Conservation (phyloP, 2,329 filamentous ascomycete species). For the Bipolaris cookei region DNA sequence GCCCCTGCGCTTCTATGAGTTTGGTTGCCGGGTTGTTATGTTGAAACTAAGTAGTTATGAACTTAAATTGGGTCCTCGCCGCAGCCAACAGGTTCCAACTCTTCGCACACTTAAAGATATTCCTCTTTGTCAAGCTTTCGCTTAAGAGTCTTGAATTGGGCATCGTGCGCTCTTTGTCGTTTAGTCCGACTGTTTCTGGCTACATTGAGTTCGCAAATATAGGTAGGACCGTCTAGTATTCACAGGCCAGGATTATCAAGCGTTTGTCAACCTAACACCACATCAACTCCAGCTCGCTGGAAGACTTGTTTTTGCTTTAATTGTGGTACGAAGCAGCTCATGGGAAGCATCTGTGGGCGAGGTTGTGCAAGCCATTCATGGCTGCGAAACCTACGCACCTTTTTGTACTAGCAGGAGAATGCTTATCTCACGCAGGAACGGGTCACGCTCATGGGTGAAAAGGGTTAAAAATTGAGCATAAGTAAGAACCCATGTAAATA, state of each 20-base stretch:
- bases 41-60: slow-evolving; percentile 26
- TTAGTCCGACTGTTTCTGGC: slow-evolving; percentile 49
- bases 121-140: slow-evolving; percentile 51
- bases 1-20: slow-evolving; percentile 55
- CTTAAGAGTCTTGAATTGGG: slow-evolving; percentile 55
- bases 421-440: slow-evolving; percentile 8
- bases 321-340: not conserved
- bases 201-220: slow-evolving; percentile 54
- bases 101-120: slow-evolving; percentile 55
- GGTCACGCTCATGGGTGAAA: not conserved
- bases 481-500: slow-evolving; percentile 5
- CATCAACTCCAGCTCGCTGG: not conserved
- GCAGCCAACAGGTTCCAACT: slow-evolving; percentile 56
- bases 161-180: slow-evolving; percentile 51
- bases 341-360: not conserved
- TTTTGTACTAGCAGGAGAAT: slow-evolving; percentile 2
- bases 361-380: not conserved
- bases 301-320: not conserved
- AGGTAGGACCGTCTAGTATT: slow-evolving; percentile 31
- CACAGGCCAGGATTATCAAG: not conserved
- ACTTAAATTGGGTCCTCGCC: slow-evolving; percentile 57
- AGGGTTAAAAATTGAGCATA: slow-evolving; percentile 7
- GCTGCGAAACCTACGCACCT: not conserved
- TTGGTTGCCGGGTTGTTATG: slow-evolving; percentile 49
- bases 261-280: not conserved